Evolutionary conservation across 352 stramenopile species (phyloP), one percentile per base, ranked within the genome.

Genomic region (Phytophthora ramorum): DNA sequence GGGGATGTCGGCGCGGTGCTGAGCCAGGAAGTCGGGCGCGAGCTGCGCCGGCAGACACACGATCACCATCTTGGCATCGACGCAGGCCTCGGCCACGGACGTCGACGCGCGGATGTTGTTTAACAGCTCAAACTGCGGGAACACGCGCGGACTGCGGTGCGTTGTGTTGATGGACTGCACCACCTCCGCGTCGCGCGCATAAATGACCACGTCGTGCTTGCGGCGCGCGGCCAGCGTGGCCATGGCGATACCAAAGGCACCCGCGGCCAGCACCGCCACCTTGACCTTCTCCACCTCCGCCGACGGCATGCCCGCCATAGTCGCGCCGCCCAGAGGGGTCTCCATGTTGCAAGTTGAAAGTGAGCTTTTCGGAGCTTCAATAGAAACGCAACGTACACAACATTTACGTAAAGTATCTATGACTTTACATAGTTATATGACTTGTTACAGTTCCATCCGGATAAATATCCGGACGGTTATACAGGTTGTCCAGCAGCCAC

Each of bases 21-120:
- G 66, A 7, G 75, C 70, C 28, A 99, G 67, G 73, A 98, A 99
- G 34, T 81, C 71, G 12, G 96, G 93, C 24, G 89, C 97, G 44
- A 98, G 95, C 76, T 99, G 97, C 43, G 97, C 96, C 4, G 97
- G 97, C 13, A 99, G 91, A 55, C 96, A 98, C 71, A 99, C 93
- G 55, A 99, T 97, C 44, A 99, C 92, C 52, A 97, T 81, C 58
- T 89, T 90, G 20, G 95, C 95, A 78, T 94, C 92, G 0, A 62
- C 69, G 20, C 98, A 85, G 43, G 93, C 96, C 22, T 96, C 78
- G 35, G 78, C 54, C 16, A 97, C 89, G 41, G 97, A 85, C 10
- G 89, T 89, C 20, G 96, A 99, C 4, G 97, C 97, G 17, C 84
- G 63, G 37, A 99, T 87, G 30, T 75, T 81, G 10, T 76, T 67